Conservation (phyloP, 768 basidiomycete species). For the Macrolepiota dolichaula region DNA sequence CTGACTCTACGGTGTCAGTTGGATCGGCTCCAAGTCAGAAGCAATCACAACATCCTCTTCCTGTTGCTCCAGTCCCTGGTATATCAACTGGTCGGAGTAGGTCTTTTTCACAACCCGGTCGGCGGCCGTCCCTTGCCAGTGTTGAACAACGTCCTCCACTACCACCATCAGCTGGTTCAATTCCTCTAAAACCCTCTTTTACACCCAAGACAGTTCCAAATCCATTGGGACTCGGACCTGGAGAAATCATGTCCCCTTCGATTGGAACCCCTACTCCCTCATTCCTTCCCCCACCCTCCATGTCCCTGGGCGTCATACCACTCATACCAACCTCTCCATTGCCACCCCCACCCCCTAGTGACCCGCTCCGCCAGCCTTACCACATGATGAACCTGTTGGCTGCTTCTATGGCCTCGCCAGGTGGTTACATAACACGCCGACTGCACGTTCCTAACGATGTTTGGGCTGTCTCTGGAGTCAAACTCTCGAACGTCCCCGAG, state of each 20-base stretch:
- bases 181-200: conserved; percentile 45
- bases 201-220: conserved; percentile 50
- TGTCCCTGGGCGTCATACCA: conserved; percentile 36
- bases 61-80: conserved; percentile 31
- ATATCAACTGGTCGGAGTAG: conserved; percentile 47
- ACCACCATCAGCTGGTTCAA: conserved; percentile 33
- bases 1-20: conserved; percentile 42
- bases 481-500: conserved; percentile 75
- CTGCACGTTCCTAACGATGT: conserved; percentile 87
- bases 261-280: conserved; percentile 18
- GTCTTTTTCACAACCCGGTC: conserved; percentile 76
- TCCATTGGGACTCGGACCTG: conserved; percentile 24
- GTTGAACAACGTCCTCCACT: conserved; percentile 53
- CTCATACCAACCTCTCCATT: conserved; percentile 77
- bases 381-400: conserved; percentile 84
- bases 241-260: conserved; percentile 32
- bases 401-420: conserved; percentile 74
- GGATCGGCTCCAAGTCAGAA: conserved; percentile 30
- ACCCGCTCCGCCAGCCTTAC: conserved; percentile 80
- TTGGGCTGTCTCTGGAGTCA: conserved; percentile 89
- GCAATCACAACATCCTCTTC: conserved; percentile 31
- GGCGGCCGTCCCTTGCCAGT: conserved; percentile 57
- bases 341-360: conserved; percentile 67
- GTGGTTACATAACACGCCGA: conserved; percentile 85
- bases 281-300: conserved; percentile 9